A percentile compares a stretch with the other conserved stretches of the same genome.
Evolutionary conservation across 257 asterid species (phyloP).

Genomic region (Linaria vulgaris): DNA sequence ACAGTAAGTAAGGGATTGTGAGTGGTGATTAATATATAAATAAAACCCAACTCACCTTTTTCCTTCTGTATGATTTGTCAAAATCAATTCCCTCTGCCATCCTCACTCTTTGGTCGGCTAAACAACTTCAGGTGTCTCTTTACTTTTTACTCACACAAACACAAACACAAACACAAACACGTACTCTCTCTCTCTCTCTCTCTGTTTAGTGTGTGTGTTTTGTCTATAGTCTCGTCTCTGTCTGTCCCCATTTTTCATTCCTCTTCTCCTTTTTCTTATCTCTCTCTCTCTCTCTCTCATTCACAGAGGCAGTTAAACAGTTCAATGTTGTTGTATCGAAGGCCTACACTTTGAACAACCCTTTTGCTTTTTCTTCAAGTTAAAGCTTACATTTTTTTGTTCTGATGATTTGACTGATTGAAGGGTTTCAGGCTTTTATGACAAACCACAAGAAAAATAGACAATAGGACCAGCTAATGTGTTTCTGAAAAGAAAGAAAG

Average conservation of each 20-base stretch:
- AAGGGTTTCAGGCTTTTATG: conserved; percentile 21
- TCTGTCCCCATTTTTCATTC: conserved; percentile 24
- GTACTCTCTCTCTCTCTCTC: background rate
- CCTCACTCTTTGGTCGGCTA: conserved; percentile 65
- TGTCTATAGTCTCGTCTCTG: conserved; percentile 22
- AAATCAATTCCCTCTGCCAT: conserved; percentile 35
- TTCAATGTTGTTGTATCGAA: conserved; percentile 28
- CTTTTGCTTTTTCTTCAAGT: conserved; percentile 41
- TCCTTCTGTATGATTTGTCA: conserved; percentile 40
- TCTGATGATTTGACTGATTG: conserved; percentile 33
- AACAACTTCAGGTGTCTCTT: conserved; percentile 54
- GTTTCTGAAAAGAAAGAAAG: conserved; percentile 1
- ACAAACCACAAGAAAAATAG: too few species aligned
- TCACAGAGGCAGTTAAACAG: conserved; percentile 30
- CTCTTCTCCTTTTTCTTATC: conserved; percentile 15
- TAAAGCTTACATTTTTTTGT: conserved; percentile 13
- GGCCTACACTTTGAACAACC: conserved; percentile 28
- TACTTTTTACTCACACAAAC: background rate
- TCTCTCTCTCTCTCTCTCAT: conserved; percentile 24
- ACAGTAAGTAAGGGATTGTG: too few species aligned
- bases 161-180: too few species aligned
- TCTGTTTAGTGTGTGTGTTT: conserved; percentile 27
- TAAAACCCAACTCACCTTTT: too few species aligned
- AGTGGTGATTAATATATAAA: too few species aligned
- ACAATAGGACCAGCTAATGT: background rate